Evolutionary conservation across 176 grass and related monocot genomes (phyloP).

Genomic region (bread wheat (Triticum aestivum)): DNA sequence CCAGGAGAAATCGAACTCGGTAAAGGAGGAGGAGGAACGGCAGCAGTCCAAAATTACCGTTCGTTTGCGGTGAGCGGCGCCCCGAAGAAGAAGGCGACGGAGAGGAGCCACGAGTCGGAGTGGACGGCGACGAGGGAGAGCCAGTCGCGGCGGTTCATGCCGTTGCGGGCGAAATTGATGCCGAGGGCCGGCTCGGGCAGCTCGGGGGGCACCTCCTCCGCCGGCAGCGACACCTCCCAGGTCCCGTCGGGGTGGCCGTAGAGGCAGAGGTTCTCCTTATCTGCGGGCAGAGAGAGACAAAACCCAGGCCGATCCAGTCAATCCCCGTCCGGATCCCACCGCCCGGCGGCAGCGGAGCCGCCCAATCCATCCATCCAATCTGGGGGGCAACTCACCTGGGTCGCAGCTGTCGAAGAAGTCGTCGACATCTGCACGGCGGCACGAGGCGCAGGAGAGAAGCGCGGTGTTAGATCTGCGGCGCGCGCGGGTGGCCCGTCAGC

Average conservation of each 20-base stretch:
- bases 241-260: conserved; percentile 58
- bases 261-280: conserved; percentile 69
- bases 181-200: conserved; percentile 72
- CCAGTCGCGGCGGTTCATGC: conserved; percentile 73
- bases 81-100: conserved; percentile 69
- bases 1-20: too few relatives aligned
- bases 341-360: neutral
- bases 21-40: too few relatives aligned
- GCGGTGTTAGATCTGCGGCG: conserved; percentile 38
- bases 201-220: conserved; percentile 81
- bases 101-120: conserved; percentile 79
- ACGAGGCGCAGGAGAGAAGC: conserved; percentile 1
- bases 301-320: conserved; percentile 20
- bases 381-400: conserved; percentile 52
- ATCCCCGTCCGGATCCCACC: conserved; percentile 31
- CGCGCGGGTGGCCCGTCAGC: neutral
- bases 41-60: conserved; percentile 31
- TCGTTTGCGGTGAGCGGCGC: conserved; percentile 65
- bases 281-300: conserved; percentile 24
- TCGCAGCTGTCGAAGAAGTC: conserved; percentile 62
- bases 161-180: conserved; percentile 80
- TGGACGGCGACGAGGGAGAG: conserved; percentile 74
- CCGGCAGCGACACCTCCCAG: conserved; percentile 66
- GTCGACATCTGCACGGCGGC: conserved; percentile 52
- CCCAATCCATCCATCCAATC: neutral